These are phyloP conservation scores for Puccinia polysora DNA, from an alignment of 1,284 basidiomycete genomes.

Conservation along the genomic window DNA sequence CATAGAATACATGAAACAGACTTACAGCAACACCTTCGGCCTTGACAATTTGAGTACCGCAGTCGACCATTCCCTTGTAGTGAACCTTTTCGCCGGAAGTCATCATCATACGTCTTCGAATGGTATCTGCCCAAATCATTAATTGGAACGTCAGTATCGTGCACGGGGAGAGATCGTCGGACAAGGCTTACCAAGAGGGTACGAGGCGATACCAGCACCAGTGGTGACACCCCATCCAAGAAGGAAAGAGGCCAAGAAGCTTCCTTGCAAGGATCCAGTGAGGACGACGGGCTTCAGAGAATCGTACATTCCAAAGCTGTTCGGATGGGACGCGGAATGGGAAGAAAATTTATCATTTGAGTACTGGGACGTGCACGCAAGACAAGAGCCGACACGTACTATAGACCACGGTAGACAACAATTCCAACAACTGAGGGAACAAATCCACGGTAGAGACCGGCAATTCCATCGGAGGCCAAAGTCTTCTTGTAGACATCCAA, in stretches of 20 bases:
- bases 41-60: conserved; percentile 71
- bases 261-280: conserved; percentile 78
- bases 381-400: conserved; percentile 55
- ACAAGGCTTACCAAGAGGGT: conserved; percentile 88
- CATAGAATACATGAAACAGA: conserved; percentile 52
- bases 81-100: conserved; percentile 57
- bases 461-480: conserved; percentile 59
- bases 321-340: conserved; percentile 3
- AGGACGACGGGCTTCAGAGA: conserved; percentile 76
- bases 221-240: conserved; percentile 70
- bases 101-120: conserved; percentile 59
- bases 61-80: conserved; percentile 61
- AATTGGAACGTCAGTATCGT: conserved; percentile 51
- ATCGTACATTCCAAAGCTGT: conserved; percentile 35
- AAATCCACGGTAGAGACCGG: conserved; percentile 82
- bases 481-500: conserved; percentile 93
- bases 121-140: conserved; percentile 13
- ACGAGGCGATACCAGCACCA: conserved; percentile 89
- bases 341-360: neutral
- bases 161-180: conserved; percentile 4
- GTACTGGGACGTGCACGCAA: conserved; percentile 49
- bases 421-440: conserved; percentile 91
- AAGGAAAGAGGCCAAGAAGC: conserved; percentile 82
- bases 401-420: conserved; percentile 92
- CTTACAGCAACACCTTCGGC: conserved; percentile 62